Base-by-base conservation (phyloP, 2,329 filamentous ascomycete genomes). In the Fonsecaea monophora region DNA sequence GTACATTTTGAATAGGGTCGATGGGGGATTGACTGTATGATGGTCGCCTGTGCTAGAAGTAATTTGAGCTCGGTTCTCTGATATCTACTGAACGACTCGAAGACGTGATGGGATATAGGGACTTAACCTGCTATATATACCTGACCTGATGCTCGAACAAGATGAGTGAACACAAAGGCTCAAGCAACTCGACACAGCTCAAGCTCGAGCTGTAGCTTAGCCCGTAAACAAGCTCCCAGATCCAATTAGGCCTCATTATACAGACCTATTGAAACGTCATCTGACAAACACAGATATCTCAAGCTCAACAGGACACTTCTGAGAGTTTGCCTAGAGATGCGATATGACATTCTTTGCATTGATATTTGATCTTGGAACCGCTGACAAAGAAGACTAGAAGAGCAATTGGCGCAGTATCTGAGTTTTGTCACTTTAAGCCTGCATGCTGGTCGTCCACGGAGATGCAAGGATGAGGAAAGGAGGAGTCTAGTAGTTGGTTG, bases 1-100 rank as follows among this genome's bases (percentile, higher is more conserved):
- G 40, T 70, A 70, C 60, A 68, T 68, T 4, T 64, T 68, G 34
- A 18, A 3, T 8, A 25, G 21, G 37, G 15, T 30, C 9, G 21
- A 30, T n/a, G 50, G 10, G 34, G 21, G 42, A 10, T 32, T 15
- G 54, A n/a, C 40, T 42, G 13, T 42, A n/a, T 13, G 15, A 42
- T 4, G 3, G 15, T 42, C 35, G 5, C 25, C 18, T 30, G 45
- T 25, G 45, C 45, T 45, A 35, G 7, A 13, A 13, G 9, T 21
- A 13, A 9, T n/a, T 9, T 4, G 13, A 55, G 35, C 30, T 55
- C 30, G 25, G 50, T 34, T 48, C 0, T 13, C 25, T 21, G 21
- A 50, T 50, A 9, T 30, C 21, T 25, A 13, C 42, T 21, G 42
- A 48, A 10, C n/a, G 7, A 25, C 35, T 56, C 9, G 3, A 50